Evolutionary conservation across 768 basidiomycete species (phyloP), one percentile per base, ranked within the genome.

Genomic region (Auriscalpium orientale): DNA sequence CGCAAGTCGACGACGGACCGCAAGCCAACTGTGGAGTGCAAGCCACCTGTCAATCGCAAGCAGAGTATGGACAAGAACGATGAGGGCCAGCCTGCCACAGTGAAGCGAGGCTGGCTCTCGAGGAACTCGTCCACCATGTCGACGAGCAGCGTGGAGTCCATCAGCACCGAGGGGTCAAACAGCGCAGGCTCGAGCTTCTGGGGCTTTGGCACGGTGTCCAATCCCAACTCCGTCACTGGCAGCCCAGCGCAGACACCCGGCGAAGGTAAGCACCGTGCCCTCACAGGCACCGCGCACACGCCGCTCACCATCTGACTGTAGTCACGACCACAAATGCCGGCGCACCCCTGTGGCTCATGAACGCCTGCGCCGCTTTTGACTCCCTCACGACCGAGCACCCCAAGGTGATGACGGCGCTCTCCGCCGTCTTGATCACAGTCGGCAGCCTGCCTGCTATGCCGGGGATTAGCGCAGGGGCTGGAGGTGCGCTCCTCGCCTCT

Each of bases 381-480:
- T 86, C 78, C 70, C 79, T 91, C 53, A 81, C 81, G 10, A 78
- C 75, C 57, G 89, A 90, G 62, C 87, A 91, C 62, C 89, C 89
- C 10, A 84, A 84, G 66, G 80, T 75, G 6, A 83, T 89, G 85
- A 83, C 79, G 58, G 79, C 87, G 36, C 67, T 89, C 52, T 85
- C 85, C 59, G 88, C 88, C 8, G 81, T 91, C 52, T 79, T 91
- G 57, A 87, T 91, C 65, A 88, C 87, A 2, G 85, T 84, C 35
- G 89, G 88, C 37, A 83, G 84, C 35, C 74, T 91, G 45, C 88
- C 88, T 1, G 71, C 86, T 0, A 79, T 90, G 35, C 88, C 88
- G 20, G 85, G 78, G 2, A 79, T 90, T 64, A 75, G 75, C 49
- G 81, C 81, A 0, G 84, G 83, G 18, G 85, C 82, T 5, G 87